Evolutionary conservation across 768 basidiomycete species (phyloP).

Genomic region (Rhizopogon vesiculosus): DNA sequence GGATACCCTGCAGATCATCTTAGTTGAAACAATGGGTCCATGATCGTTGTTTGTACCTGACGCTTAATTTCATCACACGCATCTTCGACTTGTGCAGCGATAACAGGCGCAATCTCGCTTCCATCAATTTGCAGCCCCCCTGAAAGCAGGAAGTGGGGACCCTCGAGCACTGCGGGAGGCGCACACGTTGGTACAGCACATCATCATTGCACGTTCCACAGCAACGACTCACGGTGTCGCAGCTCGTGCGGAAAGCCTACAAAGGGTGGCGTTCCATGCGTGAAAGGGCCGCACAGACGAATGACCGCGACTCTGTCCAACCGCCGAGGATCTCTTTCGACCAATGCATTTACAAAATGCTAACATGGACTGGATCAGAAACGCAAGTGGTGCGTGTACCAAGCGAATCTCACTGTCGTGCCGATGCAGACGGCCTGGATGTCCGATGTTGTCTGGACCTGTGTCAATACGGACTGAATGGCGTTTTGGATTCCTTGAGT

Average conservation of each 20-base stretch:
- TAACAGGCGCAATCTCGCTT: conserved; percentile 37
- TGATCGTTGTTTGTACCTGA: conserved; percentile 11
- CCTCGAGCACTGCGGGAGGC: conserved; percentile 16
- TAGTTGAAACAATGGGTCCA: background rate
- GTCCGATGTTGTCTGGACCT: conserved; percentile 27
- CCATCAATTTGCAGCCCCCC: conserved; percentile 44
- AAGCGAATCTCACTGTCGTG: conserved; percentile 40
- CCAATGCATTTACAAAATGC: conserved; percentile 57
- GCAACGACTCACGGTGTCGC: conserved; percentile 20
- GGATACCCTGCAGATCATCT: conserved; percentile 14
- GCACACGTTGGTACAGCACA: conserved; percentile 10
- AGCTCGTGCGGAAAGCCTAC: conserved; percentile 42
- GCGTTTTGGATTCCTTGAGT: conserved; percentile 55
- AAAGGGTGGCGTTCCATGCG: conserved; percentile 53
- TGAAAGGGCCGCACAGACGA: conserved; percentile 57
- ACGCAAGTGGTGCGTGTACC: background rate
- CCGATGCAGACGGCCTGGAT: conserved; percentile 55
- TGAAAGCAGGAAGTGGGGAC: conserved; percentile 31
- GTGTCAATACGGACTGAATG: conserved; percentile 39
- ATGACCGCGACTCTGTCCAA: conserved; percentile 59
- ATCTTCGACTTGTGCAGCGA: conserved; percentile 39
- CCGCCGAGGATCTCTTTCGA: conserved; percentile 49
- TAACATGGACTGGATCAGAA: conserved; percentile 16
- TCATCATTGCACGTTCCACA: background rate
- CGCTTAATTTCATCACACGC: conserved; percentile 36